These are phyloP conservation scores for Gentiana straminea DNA, from an alignment of 257 asterid species.

Conservation along the genomic window DNA sequence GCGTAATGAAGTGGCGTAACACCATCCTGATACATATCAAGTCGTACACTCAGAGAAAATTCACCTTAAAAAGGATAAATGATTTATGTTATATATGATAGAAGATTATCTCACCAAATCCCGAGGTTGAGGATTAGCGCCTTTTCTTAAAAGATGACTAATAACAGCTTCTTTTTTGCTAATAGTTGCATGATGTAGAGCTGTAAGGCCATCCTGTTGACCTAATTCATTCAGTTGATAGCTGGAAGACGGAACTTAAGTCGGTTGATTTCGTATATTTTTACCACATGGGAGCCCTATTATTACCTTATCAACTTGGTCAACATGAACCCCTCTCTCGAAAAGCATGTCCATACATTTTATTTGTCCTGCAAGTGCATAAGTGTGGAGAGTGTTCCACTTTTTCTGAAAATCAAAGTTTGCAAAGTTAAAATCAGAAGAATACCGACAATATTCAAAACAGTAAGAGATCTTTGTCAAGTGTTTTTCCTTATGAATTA, in stretches of 20 bases:
- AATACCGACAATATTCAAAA: slow-evolving; percentile 3
- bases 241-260: slow-evolving; percentile 4
- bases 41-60: slow-evolving; percentile 2
- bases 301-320: slow-evolving; percentile 49
- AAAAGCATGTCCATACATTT: slow-evolving; percentile 66
- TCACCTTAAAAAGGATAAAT: slow-evolving; percentile 1
- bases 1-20: slow-evolving; percentile 92
- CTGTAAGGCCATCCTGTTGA: slow-evolving; percentile 78
- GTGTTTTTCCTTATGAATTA: slow-evolving; percentile 2
- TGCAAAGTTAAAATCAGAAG: slow-evolving; percentile 1
- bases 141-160: slow-evolving; percentile 88
- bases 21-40: slow-evolving; percentile 44
- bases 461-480: neutral
- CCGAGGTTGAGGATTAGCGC: slow-evolving; percentile 65
- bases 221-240: slow-evolving; percentile 6
- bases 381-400: slow-evolving; percentile 83
- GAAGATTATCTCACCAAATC: slow-evolving; percentile 47
- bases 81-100: neutral
- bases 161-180: slow-evolving; percentile 88
- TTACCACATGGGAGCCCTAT: neutral
- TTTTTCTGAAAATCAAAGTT: slow-evolving; percentile 33
- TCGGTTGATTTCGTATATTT: slow-evolving; percentile 4
- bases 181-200: slow-evolving; percentile 73
- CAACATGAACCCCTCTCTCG: slow-evolving; percentile 39
- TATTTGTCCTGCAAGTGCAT: slow-evolving; percentile 78